phyloP scores from a whole-genome alignment of 2,329 filamentous ascomycete genomes.

The Sclerotinia minor region DNA sequence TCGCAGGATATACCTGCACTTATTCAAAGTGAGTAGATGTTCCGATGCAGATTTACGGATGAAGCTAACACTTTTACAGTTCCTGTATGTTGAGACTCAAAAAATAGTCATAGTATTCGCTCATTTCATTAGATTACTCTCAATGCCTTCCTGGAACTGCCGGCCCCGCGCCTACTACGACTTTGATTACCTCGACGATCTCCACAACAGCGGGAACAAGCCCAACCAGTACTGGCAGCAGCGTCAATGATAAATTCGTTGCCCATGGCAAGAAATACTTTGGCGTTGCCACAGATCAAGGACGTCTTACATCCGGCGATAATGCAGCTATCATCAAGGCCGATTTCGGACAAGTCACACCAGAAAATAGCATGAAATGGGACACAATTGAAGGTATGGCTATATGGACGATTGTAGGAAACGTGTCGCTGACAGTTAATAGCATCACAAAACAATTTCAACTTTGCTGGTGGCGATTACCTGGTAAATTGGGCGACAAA shows the following conservation, averaged over 20 bases:
- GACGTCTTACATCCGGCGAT: slow-evolving; percentile 50
- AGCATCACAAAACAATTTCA: slow-evolving; percentile 52
- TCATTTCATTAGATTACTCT: slow-evolving; percentile 30
- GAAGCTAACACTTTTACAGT: slow-evolving; percentile 2
- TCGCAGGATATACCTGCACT: slow-evolving; percentile 38
- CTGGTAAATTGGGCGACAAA: slow-evolving; percentile 57
- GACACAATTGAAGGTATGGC: slow-evolving; percentile 50
- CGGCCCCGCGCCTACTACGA: slow-evolving; percentile 15
- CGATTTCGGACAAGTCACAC: slow-evolving; percentile 64
- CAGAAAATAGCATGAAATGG: slow-evolving; percentile 73
- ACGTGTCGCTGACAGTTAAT: not conserved
- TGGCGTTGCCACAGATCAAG: slow-evolving; percentile 58
- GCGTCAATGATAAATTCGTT: slow-evolving; percentile 58
- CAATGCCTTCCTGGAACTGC: slow-evolving; percentile 33
- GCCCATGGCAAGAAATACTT: slow-evolving; percentile 66
- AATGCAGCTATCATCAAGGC: slow-evolving; percentile 57
- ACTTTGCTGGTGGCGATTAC: slow-evolving; percentile 56
- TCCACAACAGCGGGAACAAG: slow-evolving; percentile 9
- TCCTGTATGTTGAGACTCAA: slow-evolving; percentile 2
- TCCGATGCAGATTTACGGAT: too few species aligned
- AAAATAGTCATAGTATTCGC: not conserved
- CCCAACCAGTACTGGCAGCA: slow-evolving; percentile 38
- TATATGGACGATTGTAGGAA: not conserved
- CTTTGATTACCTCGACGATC: slow-evolving; percentile 21
- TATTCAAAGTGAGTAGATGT: slow-evolving; percentile 27